A percentile compares a stretch with the other conserved stretches of the same genome.
These are phyloP conservation scores for Pascua guehoae DNA, from an alignment of 1,284 basidiomycete species.

Conservation along the genomic window DNA sequence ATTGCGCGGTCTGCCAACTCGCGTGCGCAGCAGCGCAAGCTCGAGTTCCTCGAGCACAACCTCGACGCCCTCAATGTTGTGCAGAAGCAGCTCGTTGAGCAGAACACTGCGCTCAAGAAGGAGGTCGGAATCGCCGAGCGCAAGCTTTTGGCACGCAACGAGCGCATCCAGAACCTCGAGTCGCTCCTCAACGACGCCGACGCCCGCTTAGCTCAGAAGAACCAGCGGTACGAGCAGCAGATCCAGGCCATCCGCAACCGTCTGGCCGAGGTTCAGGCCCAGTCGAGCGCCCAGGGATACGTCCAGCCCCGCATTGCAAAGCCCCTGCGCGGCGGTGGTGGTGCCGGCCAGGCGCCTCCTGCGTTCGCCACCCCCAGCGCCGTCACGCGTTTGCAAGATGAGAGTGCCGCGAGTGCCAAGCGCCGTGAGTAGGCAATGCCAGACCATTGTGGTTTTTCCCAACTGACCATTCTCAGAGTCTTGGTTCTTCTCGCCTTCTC, in stretches of 20 bases:
- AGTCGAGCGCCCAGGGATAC: slow-evolving; percentile 56
- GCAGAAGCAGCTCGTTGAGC: slow-evolving; percentile 99
- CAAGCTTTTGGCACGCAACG: slow-evolving; percentile 91
- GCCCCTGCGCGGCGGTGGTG: slow-evolving; percentile 87
- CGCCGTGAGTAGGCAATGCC: slow-evolving; percentile 7
- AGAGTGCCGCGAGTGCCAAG: slow-evolving; percentile 21
- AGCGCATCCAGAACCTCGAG: slow-evolving; percentile 95
- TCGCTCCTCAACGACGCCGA: slow-evolving; percentile 88
- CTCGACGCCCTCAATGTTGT: slow-evolving; percentile 92
- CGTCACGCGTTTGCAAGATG: slow-evolving; percentile 45
- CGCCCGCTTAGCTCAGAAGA: slow-evolving; percentile 81
- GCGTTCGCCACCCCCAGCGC: slow-evolving; percentile 8
- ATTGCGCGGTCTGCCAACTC: slow-evolving; percentile 96
- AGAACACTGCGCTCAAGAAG: slow-evolving; percentile 96
- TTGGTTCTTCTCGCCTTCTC: slow-evolving; percentile 27
- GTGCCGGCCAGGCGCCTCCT: slow-evolving; percentile 49
- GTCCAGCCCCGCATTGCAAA: slow-evolving; percentile 74
- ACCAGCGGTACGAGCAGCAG: slow-evolving; percentile 92
- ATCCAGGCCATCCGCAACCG: slow-evolving; percentile 86
- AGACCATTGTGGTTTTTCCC: background rate
- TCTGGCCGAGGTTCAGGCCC: slow-evolving; percentile 80
- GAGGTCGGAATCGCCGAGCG: slow-evolving; percentile 95
- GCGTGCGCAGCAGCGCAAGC: slow-evolving; percentile 98
- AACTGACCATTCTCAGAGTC: slow-evolving; percentile 8
- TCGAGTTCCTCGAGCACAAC: slow-evolving; percentile 97